Conservation (phyloP, 2,329 filamentous ascomycete genomes). For the Colletotrichum magnum region DNA sequence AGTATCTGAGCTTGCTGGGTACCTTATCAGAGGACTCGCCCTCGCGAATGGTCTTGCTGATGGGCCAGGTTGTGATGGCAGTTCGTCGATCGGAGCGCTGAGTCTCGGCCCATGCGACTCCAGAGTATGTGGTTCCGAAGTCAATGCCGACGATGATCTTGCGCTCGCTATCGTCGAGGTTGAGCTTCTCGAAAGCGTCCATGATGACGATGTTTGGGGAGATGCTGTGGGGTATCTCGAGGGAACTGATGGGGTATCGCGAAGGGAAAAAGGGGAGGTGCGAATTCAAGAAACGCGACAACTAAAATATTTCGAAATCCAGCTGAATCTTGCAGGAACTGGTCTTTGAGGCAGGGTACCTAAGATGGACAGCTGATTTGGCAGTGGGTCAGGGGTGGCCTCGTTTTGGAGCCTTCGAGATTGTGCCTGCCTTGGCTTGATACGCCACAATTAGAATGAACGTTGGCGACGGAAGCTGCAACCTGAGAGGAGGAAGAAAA, state of each 20-base stretch:
- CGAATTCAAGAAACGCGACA: neutral
- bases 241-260: neutral
- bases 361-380: neutral
- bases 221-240: neutral
- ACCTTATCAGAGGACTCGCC: constrained; percentile 62
- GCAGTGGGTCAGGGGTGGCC: neutral
- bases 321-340: no score
- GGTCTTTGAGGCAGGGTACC: no score
- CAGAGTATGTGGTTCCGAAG: constrained; percentile 71
- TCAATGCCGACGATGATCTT: constrained; percentile 68
- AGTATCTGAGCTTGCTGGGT: constrained; percentile 63
- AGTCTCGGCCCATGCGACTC: constrained; percentile 66
- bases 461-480: neutral
- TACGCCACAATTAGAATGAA: neutral
- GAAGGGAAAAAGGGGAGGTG: neutral
- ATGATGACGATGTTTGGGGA: constrained; percentile 40
- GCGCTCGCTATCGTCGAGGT: constrained; percentile 51
- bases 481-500: neutral
- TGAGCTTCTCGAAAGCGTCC: constrained; percentile 53
- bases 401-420: neutral
- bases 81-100: constrained; percentile 56
- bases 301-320: constrained; percentile 1
- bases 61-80: constrained; percentile 62
- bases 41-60: constrained; percentile 51
- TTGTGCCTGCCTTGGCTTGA: neutral